phyloP scores from a whole-genome alignment of 768 basidiomycete genomes.

The Clavaria fumosa region DNA sequence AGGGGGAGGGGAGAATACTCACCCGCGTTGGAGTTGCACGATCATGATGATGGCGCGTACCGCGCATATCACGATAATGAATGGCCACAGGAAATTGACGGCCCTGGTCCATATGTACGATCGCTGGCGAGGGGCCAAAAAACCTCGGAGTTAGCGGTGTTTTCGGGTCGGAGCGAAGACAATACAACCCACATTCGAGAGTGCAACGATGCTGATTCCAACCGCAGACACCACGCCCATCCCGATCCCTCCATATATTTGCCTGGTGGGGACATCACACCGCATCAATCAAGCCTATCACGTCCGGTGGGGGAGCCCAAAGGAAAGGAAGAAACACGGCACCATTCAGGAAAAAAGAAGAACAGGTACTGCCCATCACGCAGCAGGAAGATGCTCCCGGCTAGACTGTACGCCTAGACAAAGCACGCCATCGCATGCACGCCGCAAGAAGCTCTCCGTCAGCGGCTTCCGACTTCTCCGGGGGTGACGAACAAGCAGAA shows the following conservation, averaged over 20 bases:
- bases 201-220: slow-evolving; percentile 38
- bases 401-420: slow-evolving; percentile 45
- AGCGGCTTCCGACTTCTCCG: background rate
- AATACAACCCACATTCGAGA: slow-evolving; percentile 41
- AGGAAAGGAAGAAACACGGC: slow-evolving; percentile 14
- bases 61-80: slow-evolving; percentile 47
- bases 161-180: no score
- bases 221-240: slow-evolving; percentile 36
- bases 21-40: slow-evolving; percentile 57
- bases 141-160: no score
- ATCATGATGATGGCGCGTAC: slow-evolving; percentile 60
- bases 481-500: background rate
- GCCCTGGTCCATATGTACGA: slow-evolving; percentile 57
- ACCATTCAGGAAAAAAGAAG: slow-evolving; percentile 58
- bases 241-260: slow-evolving; percentile 55
- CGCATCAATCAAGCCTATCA: no score
- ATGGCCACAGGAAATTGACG: slow-evolving; percentile 54
- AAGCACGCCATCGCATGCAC: no score
- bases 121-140: no score
- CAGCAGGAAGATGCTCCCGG: slow-evolving; percentile 48
- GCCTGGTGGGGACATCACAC: slow-evolving; percentile 25
- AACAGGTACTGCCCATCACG: slow-evolving; percentile 45
- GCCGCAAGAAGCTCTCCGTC: no score
- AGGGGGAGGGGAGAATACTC: slow-evolving; percentile 15
- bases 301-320: slow-evolving; percentile 14